phyloP scores from a whole-genome alignment of 1,139 yeast genomes.

The Debaryomyces sp. region DNA sequence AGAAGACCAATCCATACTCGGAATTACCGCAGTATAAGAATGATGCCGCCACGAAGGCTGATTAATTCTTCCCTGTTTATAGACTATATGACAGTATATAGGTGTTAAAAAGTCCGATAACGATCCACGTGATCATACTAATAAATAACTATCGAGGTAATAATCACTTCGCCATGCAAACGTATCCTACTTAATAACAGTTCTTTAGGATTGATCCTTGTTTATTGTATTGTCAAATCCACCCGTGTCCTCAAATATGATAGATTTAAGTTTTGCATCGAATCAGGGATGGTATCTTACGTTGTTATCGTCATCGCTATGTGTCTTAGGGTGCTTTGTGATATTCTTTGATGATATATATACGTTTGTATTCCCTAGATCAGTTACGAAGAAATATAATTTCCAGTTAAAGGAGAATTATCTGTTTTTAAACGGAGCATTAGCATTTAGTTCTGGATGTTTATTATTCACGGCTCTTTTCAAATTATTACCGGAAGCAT shows the following conservation, averaged over 20 bases:
- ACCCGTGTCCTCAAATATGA: too few species aligned
- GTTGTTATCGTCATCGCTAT: slow-evolving; percentile 55
- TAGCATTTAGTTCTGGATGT: slow-evolving; percentile 78
- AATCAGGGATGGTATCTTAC: slow-evolving; percentile 61
- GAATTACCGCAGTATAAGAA: slow-evolving; percentile 33
- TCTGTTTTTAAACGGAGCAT: slow-evolving; percentile 61
- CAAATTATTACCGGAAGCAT: slow-evolving; percentile 71
- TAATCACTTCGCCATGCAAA: not conserved
- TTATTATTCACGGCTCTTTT: slow-evolving; percentile 75
- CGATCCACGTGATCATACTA: not conserved
- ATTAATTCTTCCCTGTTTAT: slow-evolving; percentile 4
- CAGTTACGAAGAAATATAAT: slow-evolving; percentile 42
- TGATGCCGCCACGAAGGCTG: slow-evolving; percentile 7
- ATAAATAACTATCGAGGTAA: slow-evolving; percentile 1
- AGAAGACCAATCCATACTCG: slow-evolving; percentile 20
- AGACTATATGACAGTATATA: not conserved
- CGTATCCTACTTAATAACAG: not conserved
- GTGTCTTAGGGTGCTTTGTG: slow-evolving; percentile 59
- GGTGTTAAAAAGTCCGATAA: not conserved
- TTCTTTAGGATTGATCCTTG: not conserved
- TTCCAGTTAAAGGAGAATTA: slow-evolving; percentile 64
- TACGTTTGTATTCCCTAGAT: slow-evolving; percentile 38
- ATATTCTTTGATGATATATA: slow-evolving; percentile 56
- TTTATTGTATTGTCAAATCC: not conserved
- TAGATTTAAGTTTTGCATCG: slow-evolving; percentile 6